These are phyloP conservation scores for Luvunga scandens DNA, from an alignment of 345 rosid genomes.

Conservation along the genomic window DNA sequence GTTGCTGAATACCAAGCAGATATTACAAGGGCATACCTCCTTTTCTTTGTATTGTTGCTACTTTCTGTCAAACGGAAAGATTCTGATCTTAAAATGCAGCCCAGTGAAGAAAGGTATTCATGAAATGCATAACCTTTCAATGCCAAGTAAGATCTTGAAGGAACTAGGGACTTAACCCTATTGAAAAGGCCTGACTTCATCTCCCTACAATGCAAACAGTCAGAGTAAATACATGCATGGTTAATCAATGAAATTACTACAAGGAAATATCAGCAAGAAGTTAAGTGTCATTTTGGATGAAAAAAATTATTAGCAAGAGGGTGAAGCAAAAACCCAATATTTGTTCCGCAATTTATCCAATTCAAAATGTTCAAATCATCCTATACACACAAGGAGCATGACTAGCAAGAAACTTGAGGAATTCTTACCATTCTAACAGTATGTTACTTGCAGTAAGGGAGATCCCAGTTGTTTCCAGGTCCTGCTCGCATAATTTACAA, in stretches of 20 bases:
- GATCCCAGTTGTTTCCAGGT: slow-evolving; percentile 21
- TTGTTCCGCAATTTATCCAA: background rate
- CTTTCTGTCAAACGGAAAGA: slow-evolving; percentile 49
- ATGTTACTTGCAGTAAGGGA: slow-evolving; percentile 23
- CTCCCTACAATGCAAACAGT: slow-evolving; percentile 50
- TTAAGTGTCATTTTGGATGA: background rate
- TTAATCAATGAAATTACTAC: background rate
- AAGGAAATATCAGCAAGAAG: background rate
- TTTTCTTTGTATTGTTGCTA: slow-evolving; percentile 30
- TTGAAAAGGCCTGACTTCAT: slow-evolving; percentile 31
- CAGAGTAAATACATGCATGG: background rate
- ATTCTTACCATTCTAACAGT: slow-evolving; percentile 35
- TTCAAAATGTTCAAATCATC: background rate
- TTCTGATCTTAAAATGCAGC: slow-evolving; percentile 66
- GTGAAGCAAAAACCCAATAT: background rate
- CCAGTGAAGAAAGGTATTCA: slow-evolving; percentile 71
- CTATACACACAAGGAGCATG: slow-evolving; percentile 6
- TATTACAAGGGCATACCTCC: slow-evolving; percentile 43
- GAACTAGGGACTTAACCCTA: slow-evolving; percentile 54
- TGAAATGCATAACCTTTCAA: slow-evolving; percentile 60
- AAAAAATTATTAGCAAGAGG: background rate
- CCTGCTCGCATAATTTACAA: slow-evolving; percentile 26
- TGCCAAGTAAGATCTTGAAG: slow-evolving; percentile 44
- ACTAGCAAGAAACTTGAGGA: background rate
- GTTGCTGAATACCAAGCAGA: background rate